phyloP scores from a whole-genome alignment of 768 basidiomycete genomes.

The Zangia roseola region DNA sequence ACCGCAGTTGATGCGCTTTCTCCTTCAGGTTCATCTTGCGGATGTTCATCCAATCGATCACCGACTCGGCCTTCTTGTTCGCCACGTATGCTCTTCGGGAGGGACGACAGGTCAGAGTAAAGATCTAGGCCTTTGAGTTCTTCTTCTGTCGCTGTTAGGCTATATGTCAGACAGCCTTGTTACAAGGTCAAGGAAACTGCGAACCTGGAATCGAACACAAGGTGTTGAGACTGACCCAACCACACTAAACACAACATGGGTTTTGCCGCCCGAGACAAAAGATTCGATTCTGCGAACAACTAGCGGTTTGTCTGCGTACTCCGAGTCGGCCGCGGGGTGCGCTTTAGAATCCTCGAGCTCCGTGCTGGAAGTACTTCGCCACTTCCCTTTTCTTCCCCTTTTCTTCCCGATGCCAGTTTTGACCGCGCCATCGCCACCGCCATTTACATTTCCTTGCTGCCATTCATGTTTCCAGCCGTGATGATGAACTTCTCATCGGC shows the following conservation, averaged over 20 bases:
- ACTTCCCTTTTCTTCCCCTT: slow-evolving; percentile 21
- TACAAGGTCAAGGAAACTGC: slow-evolving; percentile 3
- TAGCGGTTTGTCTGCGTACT: slow-evolving; percentile 30
- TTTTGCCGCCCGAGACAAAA: slow-evolving; percentile 35
- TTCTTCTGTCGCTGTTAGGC: slow-evolving; percentile 42
- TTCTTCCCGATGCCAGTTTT: slow-evolving; percentile 15
- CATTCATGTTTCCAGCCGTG: slow-evolving; percentile 61
- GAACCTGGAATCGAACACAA: slow-evolving; percentile 47
- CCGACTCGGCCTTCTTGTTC: slow-evolving; percentile 43
- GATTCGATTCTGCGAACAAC: slow-evolving; percentile 59
- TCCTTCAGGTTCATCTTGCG: slow-evolving; percentile 11
- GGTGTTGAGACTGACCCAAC: slow-evolving; percentile 67
- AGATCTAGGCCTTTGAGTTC: slow-evolving; percentile 57
- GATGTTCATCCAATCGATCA: slow-evolving; percentile 18
- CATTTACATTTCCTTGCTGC: slow-evolving; percentile 35
- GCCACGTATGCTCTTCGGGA: slow-evolving; percentile 58
- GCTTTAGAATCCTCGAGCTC: slow-evolving; percentile 21
- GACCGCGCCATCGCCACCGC: slow-evolving; percentile 16
- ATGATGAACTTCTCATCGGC: slow-evolving; percentile 72
- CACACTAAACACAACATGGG: slow-evolving; percentile 60
- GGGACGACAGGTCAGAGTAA: slow-evolving; percentile 52
- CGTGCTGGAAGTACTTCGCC: slow-evolving; percentile 13
- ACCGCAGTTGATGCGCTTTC: slow-evolving; percentile 3
- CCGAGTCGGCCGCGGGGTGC: neutral
- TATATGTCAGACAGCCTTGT: neutral